A percentile compares a stretch with the other conserved stretches of the same genome.
Conservation (phyloP, 2,329 filamentous ascomycete genomes). For the Emmonsia crescens region DNA sequence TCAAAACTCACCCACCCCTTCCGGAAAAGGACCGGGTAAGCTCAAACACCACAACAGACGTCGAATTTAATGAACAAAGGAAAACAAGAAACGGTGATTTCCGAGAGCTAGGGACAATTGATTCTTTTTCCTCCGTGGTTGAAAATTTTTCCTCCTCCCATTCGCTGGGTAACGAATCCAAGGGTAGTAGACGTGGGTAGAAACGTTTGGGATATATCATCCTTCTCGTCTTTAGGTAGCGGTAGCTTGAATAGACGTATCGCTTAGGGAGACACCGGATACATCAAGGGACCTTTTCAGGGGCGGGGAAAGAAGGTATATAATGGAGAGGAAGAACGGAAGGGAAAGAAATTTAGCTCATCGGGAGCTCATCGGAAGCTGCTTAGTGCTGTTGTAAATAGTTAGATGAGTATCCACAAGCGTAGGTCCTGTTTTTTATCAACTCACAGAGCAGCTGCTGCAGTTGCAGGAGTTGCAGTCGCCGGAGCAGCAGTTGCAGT, state of each 20-base stretch:
- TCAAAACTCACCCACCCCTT: not conserved
- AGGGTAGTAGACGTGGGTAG: not conserved
- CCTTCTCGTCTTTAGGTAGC: not conserved
- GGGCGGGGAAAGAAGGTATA: not conserved
- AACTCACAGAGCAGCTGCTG: constrained; percentile 27
- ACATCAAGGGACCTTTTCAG: not conserved
- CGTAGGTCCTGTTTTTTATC: not conserved
- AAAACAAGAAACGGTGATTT: not conserved
- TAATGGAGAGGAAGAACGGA: not conserved
- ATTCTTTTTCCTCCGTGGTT: not conserved
- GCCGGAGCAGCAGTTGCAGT: constrained; percentile 32
- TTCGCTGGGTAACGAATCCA: not conserved
- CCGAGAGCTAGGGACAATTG: not conserved
- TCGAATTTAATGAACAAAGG: not conserved
- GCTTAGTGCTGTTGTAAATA: constrained; percentile 11
- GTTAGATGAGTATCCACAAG: not conserved
- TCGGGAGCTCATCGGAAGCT: constrained; percentile 2
- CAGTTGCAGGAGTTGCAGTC: constrained; percentile 32
- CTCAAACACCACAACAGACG: not conserved
- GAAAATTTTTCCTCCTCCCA: not conserved
- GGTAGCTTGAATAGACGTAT: not conserved
- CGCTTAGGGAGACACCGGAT: not conserved
- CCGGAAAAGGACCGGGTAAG: not conserved
- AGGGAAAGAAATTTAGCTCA: not conserved
- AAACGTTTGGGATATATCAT: not conserved